Evolutionary conservation across 2,329 filamentous ascomycete species (phyloP), one percentile per base, ranked within the genome.

Genomic region (Claviceps purpurea): DNA sequence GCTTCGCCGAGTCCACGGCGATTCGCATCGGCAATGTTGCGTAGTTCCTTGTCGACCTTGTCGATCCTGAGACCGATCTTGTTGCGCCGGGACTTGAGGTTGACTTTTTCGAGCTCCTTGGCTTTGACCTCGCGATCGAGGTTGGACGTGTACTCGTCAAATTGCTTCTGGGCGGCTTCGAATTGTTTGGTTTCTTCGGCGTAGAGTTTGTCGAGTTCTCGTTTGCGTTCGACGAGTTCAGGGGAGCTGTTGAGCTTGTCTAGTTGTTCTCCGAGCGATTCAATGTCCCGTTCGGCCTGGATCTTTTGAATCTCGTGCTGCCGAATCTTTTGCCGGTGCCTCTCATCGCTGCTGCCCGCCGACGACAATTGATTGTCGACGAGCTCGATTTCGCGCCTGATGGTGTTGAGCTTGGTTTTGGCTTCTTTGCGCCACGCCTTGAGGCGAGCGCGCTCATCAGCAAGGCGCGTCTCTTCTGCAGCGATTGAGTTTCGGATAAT

Each of bases 401-500:
- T 69, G 20, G 76, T 70, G 58, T 84, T 82, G 56, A 84, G 73
- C 57, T 81, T 80, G 49, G 78, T 77, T 63, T 87, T 85, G 68
- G 87, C 86, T 54, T 90, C 86, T 65, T 86, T 87, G 56, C 85
- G 83, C 55, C 78, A 75, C 39, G 79, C 77, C 70, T 87, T 88
- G 59, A 87, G 76, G 50, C 79, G 78, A 54, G 78, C 75, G 59
- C 81, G 83, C 60, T 85, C 81, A 55, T 89, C 85, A 24, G 77
- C 72, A 37, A 89, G 73, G 64, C 84, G 87, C 53, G 77, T 73
- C 62, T 89, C 84, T 48, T 84, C 80, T 11, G 83, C 79, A 47
- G 79, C 79, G 59, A 90, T 88, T 2, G 86, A 89, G 34, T 85
- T 86, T 64, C 81, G 83, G 41, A 91, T 74, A 2, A 86, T 90